phyloP scores from a whole-genome alignment of 2,329 filamentous ascomycete genomes.

The Grosmannia penicillata region DNA sequence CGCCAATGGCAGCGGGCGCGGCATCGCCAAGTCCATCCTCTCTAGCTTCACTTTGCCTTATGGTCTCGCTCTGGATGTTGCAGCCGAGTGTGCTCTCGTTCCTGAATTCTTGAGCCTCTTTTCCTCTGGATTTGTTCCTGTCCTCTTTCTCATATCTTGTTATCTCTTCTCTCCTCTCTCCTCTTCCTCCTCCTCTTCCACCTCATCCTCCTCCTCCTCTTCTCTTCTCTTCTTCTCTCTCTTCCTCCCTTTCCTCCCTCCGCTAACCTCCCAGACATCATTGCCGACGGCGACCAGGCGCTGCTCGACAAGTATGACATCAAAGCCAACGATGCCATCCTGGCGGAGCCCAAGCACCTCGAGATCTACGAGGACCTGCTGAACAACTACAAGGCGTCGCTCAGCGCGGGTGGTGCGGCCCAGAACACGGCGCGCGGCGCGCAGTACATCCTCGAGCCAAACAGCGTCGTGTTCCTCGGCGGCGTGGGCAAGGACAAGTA shows the following conservation, averaged over 20 bases:
- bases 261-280: constrained; percentile 53
- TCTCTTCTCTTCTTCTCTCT: background rate
- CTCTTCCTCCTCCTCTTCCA: too few relatives aligned
- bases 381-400: constrained; percentile 80
- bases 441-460: constrained; percentile 82
- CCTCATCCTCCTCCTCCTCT: too few relatives aligned
- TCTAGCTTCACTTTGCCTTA: too few relatives aligned
- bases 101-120: too few relatives aligned
- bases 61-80: too few relatives aligned
- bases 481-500: constrained; percentile 95
- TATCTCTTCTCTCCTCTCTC: too few relatives aligned
- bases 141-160: too few relatives aligned
- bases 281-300: constrained; percentile 66
- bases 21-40: too few relatives aligned
- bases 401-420: constrained; percentile 90
- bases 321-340: constrained; percentile 94
- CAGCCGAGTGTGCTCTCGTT: too few relatives aligned
- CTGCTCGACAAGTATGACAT: constrained; percentile 86
- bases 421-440: constrained; percentile 96
- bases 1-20: too few relatives aligned
- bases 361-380: constrained; percentile 87
- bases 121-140: too few relatives aligned
- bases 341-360: constrained; percentile 83
- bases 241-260: too few relatives aligned
- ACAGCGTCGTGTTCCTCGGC: constrained; percentile 87